Evolutionary conservation across 2,329 filamentous ascomycete genomes (phyloP), one percentile per base, ranked within the genome.

Genomic region (Pseudocercospora macadamiae): DNA sequence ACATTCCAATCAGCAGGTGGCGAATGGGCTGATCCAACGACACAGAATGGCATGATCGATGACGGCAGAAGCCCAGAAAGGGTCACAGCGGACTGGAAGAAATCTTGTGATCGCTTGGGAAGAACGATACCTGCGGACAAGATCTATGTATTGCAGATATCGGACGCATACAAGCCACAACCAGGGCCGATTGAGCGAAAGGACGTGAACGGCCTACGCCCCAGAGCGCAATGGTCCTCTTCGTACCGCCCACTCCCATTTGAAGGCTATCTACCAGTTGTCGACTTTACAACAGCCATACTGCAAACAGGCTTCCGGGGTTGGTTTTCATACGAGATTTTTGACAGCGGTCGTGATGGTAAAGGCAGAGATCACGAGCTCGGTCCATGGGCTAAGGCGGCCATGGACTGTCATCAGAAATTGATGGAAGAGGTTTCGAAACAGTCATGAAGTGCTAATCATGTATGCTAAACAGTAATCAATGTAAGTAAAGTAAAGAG

Each of bases 1-100:
- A 92, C 89, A 0, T 93, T 93, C 75, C 89, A 93, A 70, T 87
- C 83, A 2, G 87, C 84, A 0, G 89, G 88, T 0, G 83, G 86
- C 1, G 89, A 93, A 69, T 92, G 84, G 82, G 89, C 79, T 0
- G 88, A 92, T 64, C 89, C 89, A 0, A 87, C 83, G 0, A 89
- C 87, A 0, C 54, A 72, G 1, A 86, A 83, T 0, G 89, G 89
- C 0, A 66, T 85, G 1, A 73, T 86, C 0, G 83, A 87, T 57
- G 74, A 77, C 14, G 70, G 77, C 0, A 63, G 68, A 1, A 72
- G 75, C 0, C 68, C 73, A 10, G 74, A 80, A 2, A 77, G 83
- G 26, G 64, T 89, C 3, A 74, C 81, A 8, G 67, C 72, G 23
- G 76, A 76, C 34, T 73, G 71, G 71, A 66, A 68, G 42, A 54